Conservation (phyloP, 768 basidiomycete genomes). For the Amanita phalloides region DNA sequence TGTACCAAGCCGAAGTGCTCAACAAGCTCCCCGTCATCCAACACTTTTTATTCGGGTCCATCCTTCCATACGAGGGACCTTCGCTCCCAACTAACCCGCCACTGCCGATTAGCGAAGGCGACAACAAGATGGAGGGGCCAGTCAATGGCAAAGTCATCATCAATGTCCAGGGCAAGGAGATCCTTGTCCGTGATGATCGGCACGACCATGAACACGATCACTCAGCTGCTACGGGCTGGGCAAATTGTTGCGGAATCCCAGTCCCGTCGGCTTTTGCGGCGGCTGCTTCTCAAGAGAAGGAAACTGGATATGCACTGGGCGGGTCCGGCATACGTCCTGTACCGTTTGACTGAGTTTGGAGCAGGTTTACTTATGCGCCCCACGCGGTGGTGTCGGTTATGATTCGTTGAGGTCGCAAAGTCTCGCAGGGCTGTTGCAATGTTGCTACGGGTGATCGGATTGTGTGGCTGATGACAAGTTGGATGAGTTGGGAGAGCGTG, state of each 20-base stretch:
- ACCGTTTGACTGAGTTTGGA: constrained; percentile 55
- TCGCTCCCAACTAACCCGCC: constrained; percentile 18
- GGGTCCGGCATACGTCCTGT: constrained; percentile 66
- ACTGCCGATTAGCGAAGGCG: neutral
- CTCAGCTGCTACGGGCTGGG: constrained; percentile 52
- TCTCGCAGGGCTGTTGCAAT: too few relatives aligned
- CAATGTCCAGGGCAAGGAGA: constrained; percentile 39
- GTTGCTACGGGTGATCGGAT: too few relatives aligned
- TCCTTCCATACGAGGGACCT: constrained; percentile 62
- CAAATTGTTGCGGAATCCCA: constrained; percentile 86
- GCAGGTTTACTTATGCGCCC: too few relatives aligned
- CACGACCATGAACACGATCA: constrained; percentile 19
- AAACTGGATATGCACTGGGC: constrained; percentile 29
- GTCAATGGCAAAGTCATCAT: constrained; percentile 16
- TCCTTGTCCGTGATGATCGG: constrained; percentile 23
- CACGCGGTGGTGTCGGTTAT: too few relatives aligned
- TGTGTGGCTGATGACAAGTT: too few relatives aligned
- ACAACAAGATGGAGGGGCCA: neutral
- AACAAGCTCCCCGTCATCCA: constrained; percentile 93
- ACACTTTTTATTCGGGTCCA: constrained; percentile 88
- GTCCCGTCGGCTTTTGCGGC: constrained; percentile 78
- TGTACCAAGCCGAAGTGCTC: constrained; percentile 93
- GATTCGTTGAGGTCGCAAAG: too few relatives aligned
- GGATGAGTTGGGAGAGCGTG: too few relatives aligned
- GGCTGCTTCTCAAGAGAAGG: constrained; percentile 56